Percentiles rank a stretch among this genome's conserved stretches.
Conservation (phyloP, 1,284 basidiomycete species). For the Ganoderma boninense region DNA sequence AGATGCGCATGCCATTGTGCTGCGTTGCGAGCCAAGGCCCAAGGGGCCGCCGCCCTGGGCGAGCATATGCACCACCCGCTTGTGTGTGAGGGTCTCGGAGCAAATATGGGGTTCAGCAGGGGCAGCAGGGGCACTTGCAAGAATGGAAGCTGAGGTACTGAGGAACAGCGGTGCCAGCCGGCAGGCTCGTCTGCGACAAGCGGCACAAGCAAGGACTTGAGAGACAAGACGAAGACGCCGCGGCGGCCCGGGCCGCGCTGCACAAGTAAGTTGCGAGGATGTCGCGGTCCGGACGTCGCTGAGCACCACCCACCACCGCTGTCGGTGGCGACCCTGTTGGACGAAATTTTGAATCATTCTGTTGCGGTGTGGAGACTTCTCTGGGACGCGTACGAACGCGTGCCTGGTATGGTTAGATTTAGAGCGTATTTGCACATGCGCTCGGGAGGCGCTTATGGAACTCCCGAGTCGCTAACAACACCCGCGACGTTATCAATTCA, state of each 20-base stretch:
- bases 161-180: neutral
- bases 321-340: neutral
- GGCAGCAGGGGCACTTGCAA: neutral
- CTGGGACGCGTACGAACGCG: neutral
- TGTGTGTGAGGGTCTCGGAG: neutral
- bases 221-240: neutral
- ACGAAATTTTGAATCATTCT: neutral
- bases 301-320: neutral
- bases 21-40: neutral
- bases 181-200: neutral
- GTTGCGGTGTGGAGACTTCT: neutral
- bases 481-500: neutral
- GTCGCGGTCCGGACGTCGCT: too few species aligned
- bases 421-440: neutral
- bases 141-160: conserved; percentile 1
- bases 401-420: neutral
- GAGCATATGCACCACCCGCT: neutral
- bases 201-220: neutral
- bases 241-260: neutral
- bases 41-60: neutral
- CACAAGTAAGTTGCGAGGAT: neutral
- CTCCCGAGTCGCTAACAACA: neutral
- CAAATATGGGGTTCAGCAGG: neutral
- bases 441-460: neutral
- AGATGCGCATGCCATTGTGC: too few species aligned